Evolutionary conservation across 805 yeast species (phyloP).

Genomic region (Yamadazyma sp.): DNA sequence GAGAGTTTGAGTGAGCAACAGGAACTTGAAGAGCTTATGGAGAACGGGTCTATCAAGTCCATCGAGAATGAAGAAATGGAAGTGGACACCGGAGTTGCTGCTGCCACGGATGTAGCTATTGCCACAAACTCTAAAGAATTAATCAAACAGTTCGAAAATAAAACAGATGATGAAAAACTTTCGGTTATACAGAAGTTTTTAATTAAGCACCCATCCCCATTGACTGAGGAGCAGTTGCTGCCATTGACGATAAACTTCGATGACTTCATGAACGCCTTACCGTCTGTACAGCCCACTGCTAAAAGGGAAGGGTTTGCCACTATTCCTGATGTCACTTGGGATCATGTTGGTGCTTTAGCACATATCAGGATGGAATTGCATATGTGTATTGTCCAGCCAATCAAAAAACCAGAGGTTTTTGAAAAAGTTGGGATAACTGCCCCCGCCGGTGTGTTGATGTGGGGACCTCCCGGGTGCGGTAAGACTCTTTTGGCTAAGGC

Average conservation of each 20-base stretch:
- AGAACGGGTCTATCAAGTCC: constrained; percentile 2
- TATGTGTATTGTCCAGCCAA: constrained; percentile 97
- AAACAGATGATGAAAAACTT: constrained; percentile 35
- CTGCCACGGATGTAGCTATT: background rate
- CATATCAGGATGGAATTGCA: constrained; percentile 84
- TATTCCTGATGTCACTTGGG: constrained; percentile 97
- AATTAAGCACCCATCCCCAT: constrained; percentile 71
- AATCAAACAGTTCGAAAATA: constrained; percentile 28
- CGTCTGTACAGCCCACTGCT: constrained; percentile 94
- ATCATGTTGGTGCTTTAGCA: constrained; percentile 85
- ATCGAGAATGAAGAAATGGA: constrained; percentile 30
- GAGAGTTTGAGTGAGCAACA: constrained; percentile 50
- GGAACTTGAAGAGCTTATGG: constrained; percentile 23
- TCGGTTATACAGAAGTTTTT: constrained; percentile 76
- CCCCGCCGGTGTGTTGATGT: constrained; percentile 93
- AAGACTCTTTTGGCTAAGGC: constrained; percentile 95
- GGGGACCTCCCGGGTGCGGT: constrained; percentile 99
- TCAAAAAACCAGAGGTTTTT: constrained; percentile 86
- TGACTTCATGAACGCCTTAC: constrained; percentile 83
- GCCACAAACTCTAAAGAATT: constrained; percentile 12
- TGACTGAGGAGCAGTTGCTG: constrained; percentile 70
- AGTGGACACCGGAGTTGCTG: constrained; percentile 22
- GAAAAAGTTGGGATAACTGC: constrained; percentile 91
- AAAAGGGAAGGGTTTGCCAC: constrained; percentile 99
- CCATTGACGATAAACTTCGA: constrained; percentile 73